phyloP scores from a whole-genome alignment of 1,284 basidiomycete genomes.

The Pulchroboletus neoregius region DNA sequence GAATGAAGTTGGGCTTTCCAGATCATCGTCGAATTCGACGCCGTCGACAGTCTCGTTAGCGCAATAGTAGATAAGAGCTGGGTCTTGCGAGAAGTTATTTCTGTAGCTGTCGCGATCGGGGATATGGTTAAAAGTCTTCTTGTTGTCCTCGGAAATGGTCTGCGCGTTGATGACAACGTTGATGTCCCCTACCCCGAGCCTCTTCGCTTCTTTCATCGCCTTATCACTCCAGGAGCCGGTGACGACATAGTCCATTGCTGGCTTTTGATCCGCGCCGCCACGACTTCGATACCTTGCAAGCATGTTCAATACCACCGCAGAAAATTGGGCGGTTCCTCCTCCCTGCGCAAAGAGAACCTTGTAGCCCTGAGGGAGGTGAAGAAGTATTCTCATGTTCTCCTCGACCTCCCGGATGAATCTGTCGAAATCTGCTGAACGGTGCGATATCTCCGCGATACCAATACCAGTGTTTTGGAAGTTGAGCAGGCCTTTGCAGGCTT shows the following conservation, averaged over 20 bases:
- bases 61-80: conserved; percentile 96
- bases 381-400: conserved; percentile 65
- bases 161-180: conserved; percentile 72
- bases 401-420: conserved; percentile 68
- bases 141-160: conserved; percentile 52
- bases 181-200: conserved; percentile 56
- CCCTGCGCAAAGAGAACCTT: conserved; percentile 89
- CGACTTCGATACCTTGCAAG: conserved; percentile 74
- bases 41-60: conserved; percentile 99
- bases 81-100: conserved; percentile 75
- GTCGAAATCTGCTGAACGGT: conserved; percentile 87
- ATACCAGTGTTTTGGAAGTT: conserved; percentile 89
- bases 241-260: conserved; percentile 80
- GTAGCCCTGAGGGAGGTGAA: conserved; percentile 81
- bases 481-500: conserved; percentile 75
- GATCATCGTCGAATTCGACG: conserved; percentile 76
- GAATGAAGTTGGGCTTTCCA: conserved; percentile 62
- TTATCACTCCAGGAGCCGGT: conserved; percentile 92
- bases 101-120: conserved; percentile 70
- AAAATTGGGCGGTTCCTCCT: conserved; percentile 87
- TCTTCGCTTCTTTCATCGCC: conserved; percentile 76
- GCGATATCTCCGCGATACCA: conserved; percentile 90
- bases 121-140: conserved; percentile 76
- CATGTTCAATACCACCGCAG: conserved; percentile 84
- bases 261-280: conserved; percentile 55